A percentile compares a stretch with the other conserved stretches of the same genome.
Evolutionary conservation across 306 rosid genomes (phyloP).

Genomic region (Lotus japonicus): DNA sequence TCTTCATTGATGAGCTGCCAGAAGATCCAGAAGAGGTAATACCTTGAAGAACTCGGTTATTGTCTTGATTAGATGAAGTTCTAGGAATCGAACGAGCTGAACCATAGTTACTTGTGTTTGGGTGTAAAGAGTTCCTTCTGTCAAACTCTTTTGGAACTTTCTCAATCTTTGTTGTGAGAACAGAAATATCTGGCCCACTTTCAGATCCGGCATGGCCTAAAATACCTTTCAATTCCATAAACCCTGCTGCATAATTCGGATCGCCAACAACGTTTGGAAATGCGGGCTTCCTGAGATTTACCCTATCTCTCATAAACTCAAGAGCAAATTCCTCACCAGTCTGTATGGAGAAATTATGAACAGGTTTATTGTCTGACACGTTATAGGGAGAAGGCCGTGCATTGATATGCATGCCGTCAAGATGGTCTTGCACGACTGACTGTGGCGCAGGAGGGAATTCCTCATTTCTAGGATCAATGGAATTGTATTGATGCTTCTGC

Average conservation of each 20-base stretch:
- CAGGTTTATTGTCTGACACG: conserved; percentile 42
- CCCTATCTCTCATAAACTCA: conserved; percentile 76
- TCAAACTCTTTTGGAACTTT: conserved; percentile 44
- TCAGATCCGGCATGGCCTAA: conserved; percentile 48
- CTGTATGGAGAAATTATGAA: conserved; percentile 65
- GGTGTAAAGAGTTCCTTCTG: conserved; percentile 32
- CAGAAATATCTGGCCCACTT: conserved; percentile 41
- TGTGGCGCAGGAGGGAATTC: conserved; percentile 43
- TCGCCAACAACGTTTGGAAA: conserved; percentile 37
- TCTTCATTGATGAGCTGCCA: conserved; percentile 39
- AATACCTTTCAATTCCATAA: conserved; percentile 12
- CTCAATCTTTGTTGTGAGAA: conserved; percentile 30
- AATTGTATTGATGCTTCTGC: conserved; percentile 38
- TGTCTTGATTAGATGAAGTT: conserved; percentile 42
- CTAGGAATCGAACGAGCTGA: conserved; percentile 41
- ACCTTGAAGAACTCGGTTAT: conserved; percentile 26
- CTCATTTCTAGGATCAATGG: conserved; percentile 51
- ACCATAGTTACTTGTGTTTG: conserved; percentile 41
- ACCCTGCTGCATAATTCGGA: conserved; percentile 37
- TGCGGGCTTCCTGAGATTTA: conserved; percentile 44
- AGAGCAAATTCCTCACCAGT: conserved; percentile 86
- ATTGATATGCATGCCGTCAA: conserved; percentile 35
- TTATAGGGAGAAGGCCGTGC: conserved; percentile 48
- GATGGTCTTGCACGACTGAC: conserved; percentile 40
- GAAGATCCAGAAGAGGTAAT: conserved; percentile 38